These are phyloP conservation scores for Talaromyces adpressus DNA, from an alignment of 495 filamentous ascomycete genomes.

Conservation along the genomic window DNA sequence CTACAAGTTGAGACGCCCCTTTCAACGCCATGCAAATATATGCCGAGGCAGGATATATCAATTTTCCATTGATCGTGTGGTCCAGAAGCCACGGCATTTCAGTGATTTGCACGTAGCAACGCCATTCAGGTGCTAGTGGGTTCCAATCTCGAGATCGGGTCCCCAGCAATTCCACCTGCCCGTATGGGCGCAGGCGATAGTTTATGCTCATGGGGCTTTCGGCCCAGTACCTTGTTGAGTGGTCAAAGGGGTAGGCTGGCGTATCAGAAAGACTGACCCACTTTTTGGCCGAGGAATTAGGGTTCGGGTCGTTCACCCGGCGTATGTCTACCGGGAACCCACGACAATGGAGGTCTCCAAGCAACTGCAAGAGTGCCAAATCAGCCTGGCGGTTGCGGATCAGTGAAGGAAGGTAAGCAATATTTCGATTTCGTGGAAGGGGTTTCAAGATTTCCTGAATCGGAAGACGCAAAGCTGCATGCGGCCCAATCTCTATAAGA, in stretches of 20 bases:
- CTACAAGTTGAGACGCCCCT: neutral
- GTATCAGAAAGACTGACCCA: neutral
- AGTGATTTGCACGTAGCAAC: neutral
- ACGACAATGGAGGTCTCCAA: neutral
- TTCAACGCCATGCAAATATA: neutral
- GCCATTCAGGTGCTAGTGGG: neutral
- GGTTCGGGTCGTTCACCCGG: neutral
- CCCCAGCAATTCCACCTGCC: neutral
- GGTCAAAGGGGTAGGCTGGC: neutral
- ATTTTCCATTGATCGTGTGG: neutral
- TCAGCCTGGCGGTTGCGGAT: neutral
- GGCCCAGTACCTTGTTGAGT: neutral
- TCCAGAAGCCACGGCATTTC: neutral
- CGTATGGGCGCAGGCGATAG: neutral
- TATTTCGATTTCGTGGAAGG: neutral
- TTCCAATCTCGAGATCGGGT: neutral
- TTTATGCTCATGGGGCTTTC: neutral
- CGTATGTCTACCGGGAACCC: neutral
- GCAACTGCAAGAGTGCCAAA: neutral
- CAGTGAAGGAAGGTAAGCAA: neutral
- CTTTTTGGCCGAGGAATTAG: neutral
- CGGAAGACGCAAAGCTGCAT: neutral
- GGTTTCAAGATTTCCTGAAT: neutral
- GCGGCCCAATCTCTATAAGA: neutral
- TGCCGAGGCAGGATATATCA: neutral